Percentiles rank a stretch among this genome's conserved stretches.
Evolutionary conservation across 75 land plant genomes (phyloP).

Genomic region (Pseudotsuga menziesii): DNA sequence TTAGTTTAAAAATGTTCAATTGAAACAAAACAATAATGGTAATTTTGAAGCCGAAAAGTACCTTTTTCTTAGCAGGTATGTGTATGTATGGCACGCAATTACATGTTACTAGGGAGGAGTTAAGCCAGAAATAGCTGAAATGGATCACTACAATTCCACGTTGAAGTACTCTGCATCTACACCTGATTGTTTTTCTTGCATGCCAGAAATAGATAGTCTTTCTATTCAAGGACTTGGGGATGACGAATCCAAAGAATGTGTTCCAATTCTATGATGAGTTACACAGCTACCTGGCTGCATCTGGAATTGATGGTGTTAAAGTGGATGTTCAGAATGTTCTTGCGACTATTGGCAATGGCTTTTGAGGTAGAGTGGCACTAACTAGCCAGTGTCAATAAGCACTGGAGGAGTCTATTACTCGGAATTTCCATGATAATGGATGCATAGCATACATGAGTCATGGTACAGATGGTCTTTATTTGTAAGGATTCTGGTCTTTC

Average conservation of each 20-base stretch:
- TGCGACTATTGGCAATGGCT: constrained; percentile 78
- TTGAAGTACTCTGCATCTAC: constrained; percentile 62
- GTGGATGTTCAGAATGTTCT: constrained; percentile 87
- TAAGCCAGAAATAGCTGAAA: constrained; percentile 45
- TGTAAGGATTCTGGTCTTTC: constrained; percentile 32
- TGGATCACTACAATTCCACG: constrained; percentile 52
- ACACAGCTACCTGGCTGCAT: constrained; percentile 67
- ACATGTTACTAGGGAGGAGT: constrained; percentile 98
- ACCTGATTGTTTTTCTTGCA: constrained; percentile 58
- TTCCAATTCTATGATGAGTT: constrained; percentile 71
- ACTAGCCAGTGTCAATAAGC: constrained; percentile 63
- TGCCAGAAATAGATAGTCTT: constrained; percentile 62
- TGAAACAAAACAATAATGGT: not conserved
- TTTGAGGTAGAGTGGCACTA: constrained; percentile 73
- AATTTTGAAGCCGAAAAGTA: not conserved
- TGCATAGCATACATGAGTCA: constrained; percentile 96
- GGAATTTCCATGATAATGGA: constrained; percentile 84
- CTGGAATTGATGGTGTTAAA: constrained; percentile 91
- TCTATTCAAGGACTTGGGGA: constrained; percentile 75
- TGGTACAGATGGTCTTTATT: constrained; percentile 74
- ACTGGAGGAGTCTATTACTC: constrained; percentile 68
- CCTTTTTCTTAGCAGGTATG: constrained; percentile 16
- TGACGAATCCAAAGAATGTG: constrained; percentile 59
- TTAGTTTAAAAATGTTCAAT: not conserved
- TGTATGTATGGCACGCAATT: constrained; percentile 95